Conservation (phyloP, 1,284 basidiomycete species). For the Sanguinoderma infundibulare region DNA sequence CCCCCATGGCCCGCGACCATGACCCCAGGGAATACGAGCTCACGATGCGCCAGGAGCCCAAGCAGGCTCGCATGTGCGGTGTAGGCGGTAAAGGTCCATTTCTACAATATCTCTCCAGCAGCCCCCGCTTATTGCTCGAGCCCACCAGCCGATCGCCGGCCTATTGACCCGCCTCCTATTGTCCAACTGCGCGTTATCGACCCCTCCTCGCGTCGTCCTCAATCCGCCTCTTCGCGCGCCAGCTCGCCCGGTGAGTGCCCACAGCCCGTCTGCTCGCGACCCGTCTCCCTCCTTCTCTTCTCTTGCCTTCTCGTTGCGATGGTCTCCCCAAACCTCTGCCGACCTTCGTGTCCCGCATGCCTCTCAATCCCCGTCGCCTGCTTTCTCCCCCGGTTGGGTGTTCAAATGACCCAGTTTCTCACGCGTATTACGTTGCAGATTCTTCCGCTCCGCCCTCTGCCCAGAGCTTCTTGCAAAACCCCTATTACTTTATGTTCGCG, state of each 20-base stretch:
- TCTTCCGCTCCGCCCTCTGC: slow-evolving; percentile 32
- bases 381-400: neutral
- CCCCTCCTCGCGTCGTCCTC: slow-evolving; percentile 48
- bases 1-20: slow-evolving; percentile 28
- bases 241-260: slow-evolving; percentile 35
- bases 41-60: slow-evolving; percentile 85
- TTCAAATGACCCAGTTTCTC: neutral
- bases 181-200: slow-evolving; percentile 92
- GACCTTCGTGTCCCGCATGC: slow-evolving; percentile 19
- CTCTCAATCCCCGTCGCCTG: neutral
- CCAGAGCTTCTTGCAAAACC: slow-evolving; percentile 78
- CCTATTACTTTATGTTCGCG: slow-evolving; percentile 95
- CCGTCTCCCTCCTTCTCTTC: neutral
- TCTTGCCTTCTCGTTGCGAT: slow-evolving; percentile 28
- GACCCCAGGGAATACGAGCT: slow-evolving; percentile 80
- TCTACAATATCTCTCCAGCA: slow-evolving; percentile 12
- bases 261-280: neutral
- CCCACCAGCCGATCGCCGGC: slow-evolving; percentile 81
- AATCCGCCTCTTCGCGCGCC: slow-evolving; percentile 29
- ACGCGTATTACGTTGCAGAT: slow-evolving; percentile 17
- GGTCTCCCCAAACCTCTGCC: neutral
- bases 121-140: slow-evolving; percentile 16
- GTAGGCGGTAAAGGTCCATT: slow-evolving; percentile 80
- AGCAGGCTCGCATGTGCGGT: slow-evolving; percentile 92
- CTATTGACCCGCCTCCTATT: slow-evolving; percentile 96